These are phyloP conservation scores for Pythium pectinolyticum DNA, from an alignment of 352 stramenopile species.

Conservation along the genomic window DNA sequence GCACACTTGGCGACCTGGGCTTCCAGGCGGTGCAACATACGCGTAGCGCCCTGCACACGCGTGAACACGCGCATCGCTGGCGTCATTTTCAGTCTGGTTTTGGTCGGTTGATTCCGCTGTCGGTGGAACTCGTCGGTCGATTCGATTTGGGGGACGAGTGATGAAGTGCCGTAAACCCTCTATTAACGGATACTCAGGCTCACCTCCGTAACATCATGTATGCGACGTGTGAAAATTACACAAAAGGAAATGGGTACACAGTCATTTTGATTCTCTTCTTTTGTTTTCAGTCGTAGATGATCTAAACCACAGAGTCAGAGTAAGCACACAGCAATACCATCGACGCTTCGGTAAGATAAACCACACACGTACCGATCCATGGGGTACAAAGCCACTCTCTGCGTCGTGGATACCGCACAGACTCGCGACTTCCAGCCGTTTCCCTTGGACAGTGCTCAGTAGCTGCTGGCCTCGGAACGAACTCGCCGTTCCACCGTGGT, in stretches of 20 bases:
- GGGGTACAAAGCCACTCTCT: constrained; percentile 46
- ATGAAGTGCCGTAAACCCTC: constrained; percentile 6
- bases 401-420: constrained; percentile 64
- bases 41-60: constrained; percentile 3
- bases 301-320: background rate
- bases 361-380: constrained; percentile 41
- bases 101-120: no score
- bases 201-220: constrained; percentile 2
- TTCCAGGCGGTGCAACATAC: constrained; percentile 9
- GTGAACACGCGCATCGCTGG: constrained; percentile 9
- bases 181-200: constrained; percentile 6
- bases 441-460: constrained; percentile 66
- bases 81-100: constrained; percentile 9
- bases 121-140: background rate
- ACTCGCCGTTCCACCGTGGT: constrained; percentile 48
- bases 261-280: no score
- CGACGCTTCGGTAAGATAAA: background rate
- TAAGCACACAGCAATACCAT: no score
- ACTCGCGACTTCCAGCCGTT: constrained; percentile 68
- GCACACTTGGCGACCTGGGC: constrained; percentile 8
- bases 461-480: constrained; percentile 73
- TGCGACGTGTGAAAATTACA: constrained; percentile 22
- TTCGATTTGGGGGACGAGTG: background rate
- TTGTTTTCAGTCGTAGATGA: constrained; percentile 24
- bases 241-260: background rate